Base-by-base conservation (phyloP, 2,329 filamentous ascomycete genomes). In the Aspergillus alliaceus region DNA sequence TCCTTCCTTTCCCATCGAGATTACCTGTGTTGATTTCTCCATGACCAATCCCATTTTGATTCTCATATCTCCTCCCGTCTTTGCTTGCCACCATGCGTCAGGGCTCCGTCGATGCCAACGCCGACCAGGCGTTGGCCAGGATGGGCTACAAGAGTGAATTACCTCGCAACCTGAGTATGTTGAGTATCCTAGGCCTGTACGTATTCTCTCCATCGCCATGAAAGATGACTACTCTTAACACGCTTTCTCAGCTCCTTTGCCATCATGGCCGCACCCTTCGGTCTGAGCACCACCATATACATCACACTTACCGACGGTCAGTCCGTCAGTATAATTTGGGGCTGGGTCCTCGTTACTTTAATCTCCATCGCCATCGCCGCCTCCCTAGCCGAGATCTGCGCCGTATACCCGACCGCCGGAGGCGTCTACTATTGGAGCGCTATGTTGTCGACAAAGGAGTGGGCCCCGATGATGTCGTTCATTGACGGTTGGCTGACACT, bases 371-470 rank as follows among this genome's bases (percentile, higher is more conserved):
- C 78, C 57, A 88, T 90, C 62, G 86, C 86, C 51, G 84, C 85
- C 29, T 88, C 85, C 12, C 76, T 90, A 54, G 87, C 86, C 18
- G 87, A 90, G 71, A 89, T 90, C 58, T 87, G 86, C 72, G 84
- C 85, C 47, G 86, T 88, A 14, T 89, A 86, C 67, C 86, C 86
- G 2, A 89, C 86, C 7, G 84, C 86, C 29, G 86, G 86, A 40
- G 86, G 86, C 25, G 86, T 89, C 2, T 90, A 90, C 72, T 90
- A 90, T 75, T 85, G 83, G 83, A 87, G 83, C 54, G 86, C 87
- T 2, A 87, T 90, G 84, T 79, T 90, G 22, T 81, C 83, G 1
- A 87, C 86, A 0, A 81, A 79, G 37, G 78, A 86, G 68, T 90
- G 84, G 77, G 86, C 87, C 4, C 86, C 86, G 2, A 80, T 90